Conservation (phyloP, 1,284 basidiomycete genomes). For the Marasmius fiardii region DNA sequence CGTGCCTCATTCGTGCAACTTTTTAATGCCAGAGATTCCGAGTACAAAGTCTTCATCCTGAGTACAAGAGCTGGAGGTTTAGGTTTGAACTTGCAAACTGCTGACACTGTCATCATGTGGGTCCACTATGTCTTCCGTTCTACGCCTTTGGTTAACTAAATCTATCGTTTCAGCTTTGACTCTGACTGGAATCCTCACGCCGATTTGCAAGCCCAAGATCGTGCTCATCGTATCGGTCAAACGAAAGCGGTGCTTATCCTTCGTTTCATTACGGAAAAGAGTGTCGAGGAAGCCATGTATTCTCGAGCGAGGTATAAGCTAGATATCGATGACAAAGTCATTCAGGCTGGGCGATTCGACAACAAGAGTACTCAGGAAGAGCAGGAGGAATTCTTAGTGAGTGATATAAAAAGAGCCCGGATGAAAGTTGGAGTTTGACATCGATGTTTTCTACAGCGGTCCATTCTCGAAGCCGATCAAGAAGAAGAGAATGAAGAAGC, state of each 20-base stretch:
- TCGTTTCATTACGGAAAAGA: slow-evolving; percentile 96
- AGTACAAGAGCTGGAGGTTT: slow-evolving; percentile 98
- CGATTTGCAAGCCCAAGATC: slow-evolving; percentile 98
- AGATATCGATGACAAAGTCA: slow-evolving; percentile 99
- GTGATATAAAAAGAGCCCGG: slow-evolving; percentile 25
- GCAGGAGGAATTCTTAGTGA: slow-evolving; percentile 90
- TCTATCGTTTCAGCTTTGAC: slow-evolving; percentile 65
- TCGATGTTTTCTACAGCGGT: slow-evolving; percentile 49
- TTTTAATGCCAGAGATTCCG: slow-evolving; percentile 92
- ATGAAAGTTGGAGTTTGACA: slow-evolving; percentile 3
- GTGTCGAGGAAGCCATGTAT: slow-evolving; percentile 97
- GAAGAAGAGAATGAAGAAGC: slow-evolving; percentile 92
- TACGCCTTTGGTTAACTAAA: background rate
- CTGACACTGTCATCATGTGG: slow-evolving; percentile 98
- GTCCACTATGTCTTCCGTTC: slow-evolving; percentile 35
- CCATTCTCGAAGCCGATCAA: slow-evolving; percentile 85
- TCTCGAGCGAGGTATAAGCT: slow-evolving; percentile 95
- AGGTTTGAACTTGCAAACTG: slow-evolving; percentile 96
- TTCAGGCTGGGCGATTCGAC: slow-evolving; percentile 98
- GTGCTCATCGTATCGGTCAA: slow-evolving; percentile 99
- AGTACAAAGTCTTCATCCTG: slow-evolving; percentile 92
- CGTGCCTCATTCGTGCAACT: slow-evolving; percentile 86
- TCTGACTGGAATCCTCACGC: slow-evolving; percentile 96
- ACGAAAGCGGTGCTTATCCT: slow-evolving; percentile 98
- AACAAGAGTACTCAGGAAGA: slow-evolving; percentile 98